Evolutionary conservation across 176 grass and related monocot species (phyloP).

Genomic region (Oryza brachyantha): DNA sequence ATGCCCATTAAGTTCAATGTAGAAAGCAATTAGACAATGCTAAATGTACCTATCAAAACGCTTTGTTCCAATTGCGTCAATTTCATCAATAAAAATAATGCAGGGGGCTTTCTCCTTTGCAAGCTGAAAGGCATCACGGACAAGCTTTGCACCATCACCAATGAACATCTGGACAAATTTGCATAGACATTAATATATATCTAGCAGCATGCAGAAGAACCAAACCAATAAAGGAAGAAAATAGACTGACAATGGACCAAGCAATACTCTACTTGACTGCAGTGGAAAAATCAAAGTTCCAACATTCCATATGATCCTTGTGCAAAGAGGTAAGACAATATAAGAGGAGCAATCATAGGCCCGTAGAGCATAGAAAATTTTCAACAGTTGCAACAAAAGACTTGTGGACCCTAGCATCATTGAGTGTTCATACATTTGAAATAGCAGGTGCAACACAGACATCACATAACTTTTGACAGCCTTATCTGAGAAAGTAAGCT

Average conservation of each 20-base stretch:
- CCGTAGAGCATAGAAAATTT: background rate
- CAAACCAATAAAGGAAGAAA: background rate
- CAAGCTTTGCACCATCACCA: slow-evolving; percentile 76
- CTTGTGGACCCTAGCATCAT: background rate
- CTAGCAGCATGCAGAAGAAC: background rate
- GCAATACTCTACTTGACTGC: background rate
- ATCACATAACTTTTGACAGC: slow-evolving; percentile 1
- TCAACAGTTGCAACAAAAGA: background rate
- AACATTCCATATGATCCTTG: background rate
- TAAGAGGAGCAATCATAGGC: background rate
- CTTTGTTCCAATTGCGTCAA: slow-evolving; percentile 87
- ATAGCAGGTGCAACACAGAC: background rate
- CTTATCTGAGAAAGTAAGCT: slow-evolving; percentile 26
- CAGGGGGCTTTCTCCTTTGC: slow-evolving; percentile 83
- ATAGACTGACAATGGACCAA: background rate
- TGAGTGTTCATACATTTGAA: background rate
- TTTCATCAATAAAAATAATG: slow-evolving; percentile 89
- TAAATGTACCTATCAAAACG: slow-evolving; percentile 63
- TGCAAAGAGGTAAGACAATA: background rate
- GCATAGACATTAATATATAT: background rate
- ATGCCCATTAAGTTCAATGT: too few relatives aligned
- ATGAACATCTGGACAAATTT: slow-evolving; percentile 67
- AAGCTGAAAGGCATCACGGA: slow-evolving; percentile 78
- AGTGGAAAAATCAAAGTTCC: background rate
- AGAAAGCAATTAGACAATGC: background rate